phyloP scores from a whole-genome alignment of 1,139 yeast species.

The Blastobotrys buckinghamii region DNA sequence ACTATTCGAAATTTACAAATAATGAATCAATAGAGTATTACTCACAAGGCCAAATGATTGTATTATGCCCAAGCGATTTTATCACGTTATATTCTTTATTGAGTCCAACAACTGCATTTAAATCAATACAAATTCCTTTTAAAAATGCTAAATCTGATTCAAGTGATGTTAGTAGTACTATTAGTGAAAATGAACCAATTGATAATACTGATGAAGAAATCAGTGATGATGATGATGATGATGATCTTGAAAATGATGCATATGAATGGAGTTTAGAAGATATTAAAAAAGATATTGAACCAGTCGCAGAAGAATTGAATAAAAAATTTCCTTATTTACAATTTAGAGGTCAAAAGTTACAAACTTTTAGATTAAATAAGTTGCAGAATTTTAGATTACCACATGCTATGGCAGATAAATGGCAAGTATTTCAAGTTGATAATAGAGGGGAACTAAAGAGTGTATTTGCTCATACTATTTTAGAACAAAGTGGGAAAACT shows the following conservation, averaged over 20 bases:
- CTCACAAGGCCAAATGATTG: constrained; percentile 28
- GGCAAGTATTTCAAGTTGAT: constrained; percentile 34
- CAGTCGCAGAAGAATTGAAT: constrained; percentile 31
- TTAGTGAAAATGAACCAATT: constrained; percentile 7
- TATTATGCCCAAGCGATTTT: constrained; percentile 31
- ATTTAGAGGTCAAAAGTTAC: constrained; percentile 14
- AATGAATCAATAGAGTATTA: constrained; percentile 13
- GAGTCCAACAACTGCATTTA: constrained; percentile 20
- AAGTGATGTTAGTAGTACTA: constrained; percentile 13
- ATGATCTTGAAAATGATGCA: constrained; percentile 22
- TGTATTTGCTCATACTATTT: constrained; percentile 19
- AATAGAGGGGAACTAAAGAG: constrained; percentile 28
- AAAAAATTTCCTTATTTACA: constrained; percentile 27
- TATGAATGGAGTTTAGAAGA: constrained; percentile 33
- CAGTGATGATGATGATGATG: constrained; percentile 9
- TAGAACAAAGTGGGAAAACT: constrained; percentile 14
- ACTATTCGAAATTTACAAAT: constrained; percentile 8
- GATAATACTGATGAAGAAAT: background rate
- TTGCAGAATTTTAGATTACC: constrained; percentile 23
- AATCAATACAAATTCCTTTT: background rate
- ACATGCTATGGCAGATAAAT: constrained; percentile 28
- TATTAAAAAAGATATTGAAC: constrained; percentile 31
- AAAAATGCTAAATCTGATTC: constrained; percentile 10
- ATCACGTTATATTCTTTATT: constrained; percentile 27
- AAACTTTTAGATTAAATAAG: constrained; percentile 23